Base-by-base conservation (phyloP, 306 rosid genomes). In the Fragaria ananassa region DNA sequence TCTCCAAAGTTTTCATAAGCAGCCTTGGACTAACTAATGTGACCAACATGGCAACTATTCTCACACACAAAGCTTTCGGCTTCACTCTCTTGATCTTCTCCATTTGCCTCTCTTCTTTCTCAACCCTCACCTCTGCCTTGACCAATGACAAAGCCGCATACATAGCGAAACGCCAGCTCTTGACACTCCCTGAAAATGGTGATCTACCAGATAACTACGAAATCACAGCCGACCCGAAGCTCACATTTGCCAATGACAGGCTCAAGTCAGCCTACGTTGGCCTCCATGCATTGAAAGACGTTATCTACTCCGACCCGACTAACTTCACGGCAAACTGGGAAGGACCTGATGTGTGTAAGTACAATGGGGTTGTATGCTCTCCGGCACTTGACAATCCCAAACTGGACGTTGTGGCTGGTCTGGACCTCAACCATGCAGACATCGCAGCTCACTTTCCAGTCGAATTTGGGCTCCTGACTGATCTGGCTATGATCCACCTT, bases 401-500 rank as follows among this genome's bases (percentile, higher is more conserved):
- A 2, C 8, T 85, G 11, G 61, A 71, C 1, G 96, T 94, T 41
- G 97, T 94, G 12, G 97, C 91, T 3, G 98, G 96, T 7, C 67
- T 94, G 12, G 97, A 94, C 65, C 83, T 94, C 25, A 94, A 91
- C 82, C 84, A 86, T 10, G 98, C 87, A 3, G 96, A 94, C 77
- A 90, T 94, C 5, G 98, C 97, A 0, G 98, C 93, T 8, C 85
- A 81, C 71, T 81, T 94, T 14, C 96, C 96, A 6, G 21, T 73
- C 0, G 98, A 94, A 82, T 41, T 94, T 5, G 94, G 93, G 47
- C 62, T 88, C 11, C 54, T 94, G 57, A 70, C 89, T 0, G 98
- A 94, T 21, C 70, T 89, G 3, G 96, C 94, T 4, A 70, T 91
- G 13, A 64, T 91, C 39, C 98, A 94, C 69, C 74, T 94, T 1